Evolutionary conservation across 164 flowering plant species (phyloP), one percentile per base, ranked within the genome.

Genomic region (Berberis vulgaris): DNA sequence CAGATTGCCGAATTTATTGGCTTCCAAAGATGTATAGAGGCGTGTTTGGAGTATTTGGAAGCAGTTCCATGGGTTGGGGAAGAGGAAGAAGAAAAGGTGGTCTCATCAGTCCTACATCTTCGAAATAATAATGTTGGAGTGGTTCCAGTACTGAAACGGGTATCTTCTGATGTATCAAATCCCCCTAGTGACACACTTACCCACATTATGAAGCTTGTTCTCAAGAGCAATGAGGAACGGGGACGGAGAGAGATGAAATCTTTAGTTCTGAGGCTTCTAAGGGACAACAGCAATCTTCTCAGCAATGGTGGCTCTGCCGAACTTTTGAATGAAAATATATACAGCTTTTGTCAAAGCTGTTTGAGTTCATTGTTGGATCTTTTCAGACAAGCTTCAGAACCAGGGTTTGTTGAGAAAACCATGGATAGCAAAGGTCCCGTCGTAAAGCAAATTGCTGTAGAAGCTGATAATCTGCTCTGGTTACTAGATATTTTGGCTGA

Each of bases 31-130:
- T 88, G 97, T 79, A 78, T 91, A 9, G 74, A 77, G 43, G 80
- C 92, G 46, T 91, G 99, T 69, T 76, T 95, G 71, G 94, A 89
- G 61, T 91, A 86, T 77, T 78, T 95, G 71, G 99, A 95, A 80
- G 97, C 97, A 49, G 99, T 80, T 46, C 99, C 99, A 7, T 95
- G 99, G 97, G 85, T 86, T 54, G 99, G 96, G 58, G 96, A 91
- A 57, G 97, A 67, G 55, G 70, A 94, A 73, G 97, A 94, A 80
- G 97, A 91, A 61, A 89, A 89, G 67, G 99, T 95, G 41, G 83
- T 95, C 45, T 79, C 92, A 2, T 85, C 96, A 2, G 75, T 91
- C 41, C 62, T 80, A 3, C 81, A 76, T 8, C 87, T 95, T 62
- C 81, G 78, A 56, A 68, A 73, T 60, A 84, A 80, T 63, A 84